Evolutionary conservation across 169 alveolate genomes (phyloP).

Genomic region (Eimeria maxima): DNA sequence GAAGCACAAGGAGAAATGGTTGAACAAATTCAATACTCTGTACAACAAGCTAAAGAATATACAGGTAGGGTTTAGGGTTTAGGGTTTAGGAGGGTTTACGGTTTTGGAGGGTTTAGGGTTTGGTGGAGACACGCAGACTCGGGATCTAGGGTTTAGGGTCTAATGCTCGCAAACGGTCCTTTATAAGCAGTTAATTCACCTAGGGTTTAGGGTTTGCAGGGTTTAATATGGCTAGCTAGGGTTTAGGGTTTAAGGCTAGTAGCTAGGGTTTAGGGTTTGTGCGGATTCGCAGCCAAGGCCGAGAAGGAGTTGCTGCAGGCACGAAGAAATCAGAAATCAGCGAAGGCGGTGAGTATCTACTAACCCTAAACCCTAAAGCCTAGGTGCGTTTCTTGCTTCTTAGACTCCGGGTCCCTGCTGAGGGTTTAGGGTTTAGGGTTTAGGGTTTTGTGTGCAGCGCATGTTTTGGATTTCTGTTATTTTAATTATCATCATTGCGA

Average conservation of each 20-base stretch:
- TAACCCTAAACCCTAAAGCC: not conserved
- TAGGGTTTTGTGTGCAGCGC: not conserved
- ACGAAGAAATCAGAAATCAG: too few relatives aligned
- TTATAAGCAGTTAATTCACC: too few relatives aligned
- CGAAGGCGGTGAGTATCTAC: not conserved
- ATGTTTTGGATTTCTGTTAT: too few relatives aligned
- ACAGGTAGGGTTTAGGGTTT: slow-evolving; percentile 83
- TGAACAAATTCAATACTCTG: slow-evolving; percentile 88
- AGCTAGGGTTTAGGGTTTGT: too few relatives aligned
- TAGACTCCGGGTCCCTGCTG: not conserved
- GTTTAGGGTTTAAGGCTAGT: not conserved
- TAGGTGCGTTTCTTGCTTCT: not conserved
- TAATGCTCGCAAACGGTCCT: too few relatives aligned
- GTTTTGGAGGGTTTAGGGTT: slow-evolving; percentile 4
- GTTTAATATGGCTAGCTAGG: too few relatives aligned
- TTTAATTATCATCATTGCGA: too few relatives aligned
- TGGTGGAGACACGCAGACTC: too few relatives aligned
- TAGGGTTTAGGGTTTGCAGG: too few relatives aligned
- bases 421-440: not conserved
- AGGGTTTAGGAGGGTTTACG: slow-evolving; percentile 34
- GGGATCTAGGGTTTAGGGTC: not conserved
- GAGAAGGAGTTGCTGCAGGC: too few relatives aligned
- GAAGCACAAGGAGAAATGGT: slow-evolving; percentile 90
- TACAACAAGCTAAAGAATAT: slow-evolving; percentile 85
- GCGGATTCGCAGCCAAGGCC: too few relatives aligned